A percentile compares a stretch with the other conserved stretches of the same genome.
Conservation (phyloP, 2,329 filamentous ascomycete species). For the Coleophoma cylindrospora region DNA sequence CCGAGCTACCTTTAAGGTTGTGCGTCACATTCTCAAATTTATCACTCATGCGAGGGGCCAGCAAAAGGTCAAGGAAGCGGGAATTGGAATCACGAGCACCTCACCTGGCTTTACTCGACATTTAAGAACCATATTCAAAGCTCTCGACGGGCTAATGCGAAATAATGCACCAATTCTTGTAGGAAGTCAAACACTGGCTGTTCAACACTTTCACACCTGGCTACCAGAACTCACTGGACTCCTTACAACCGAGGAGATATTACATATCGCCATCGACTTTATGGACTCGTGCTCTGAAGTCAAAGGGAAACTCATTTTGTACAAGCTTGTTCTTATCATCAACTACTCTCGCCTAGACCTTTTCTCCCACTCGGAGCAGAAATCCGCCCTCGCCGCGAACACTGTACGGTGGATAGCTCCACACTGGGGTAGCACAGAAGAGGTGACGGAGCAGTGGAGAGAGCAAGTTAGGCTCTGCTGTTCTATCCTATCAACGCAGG, state of each 20-base stretch:
- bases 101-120: constrained; percentile 74
- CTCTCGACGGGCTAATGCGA: constrained; percentile 83
- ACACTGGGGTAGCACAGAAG: constrained; percentile 77
- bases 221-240: constrained; percentile 81
- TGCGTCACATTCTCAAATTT: constrained; percentile 88
- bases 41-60: constrained; percentile 85
- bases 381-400: constrained; percentile 68
- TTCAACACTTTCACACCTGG: constrained; percentile 97
- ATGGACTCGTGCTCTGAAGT: constrained; percentile 85
- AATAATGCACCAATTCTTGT: constrained; percentile 81
- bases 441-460: constrained; percentile 79
- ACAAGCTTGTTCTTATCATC: constrained; percentile 88
- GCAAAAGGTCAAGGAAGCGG: constrained; percentile 83
- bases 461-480: constrained; percentile 92
- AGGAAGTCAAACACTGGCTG: constrained; percentile 88
- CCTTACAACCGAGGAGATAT: constrained; percentile 75
- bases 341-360: constrained; percentile 81
- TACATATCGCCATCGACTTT: constrained; percentile 88
- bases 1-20: constrained; percentile 90
- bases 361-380: constrained; percentile 74
- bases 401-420: constrained; percentile 88
- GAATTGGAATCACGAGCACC: constrained; percentile 75
- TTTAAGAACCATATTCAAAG: constrained; percentile 81
- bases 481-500: constrained; percentile 83
- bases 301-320: constrained; percentile 85